phyloP scores from a whole-genome alignment of 1,139 yeast genomes.

The Kurtzmaniella natalensis region DNA sequence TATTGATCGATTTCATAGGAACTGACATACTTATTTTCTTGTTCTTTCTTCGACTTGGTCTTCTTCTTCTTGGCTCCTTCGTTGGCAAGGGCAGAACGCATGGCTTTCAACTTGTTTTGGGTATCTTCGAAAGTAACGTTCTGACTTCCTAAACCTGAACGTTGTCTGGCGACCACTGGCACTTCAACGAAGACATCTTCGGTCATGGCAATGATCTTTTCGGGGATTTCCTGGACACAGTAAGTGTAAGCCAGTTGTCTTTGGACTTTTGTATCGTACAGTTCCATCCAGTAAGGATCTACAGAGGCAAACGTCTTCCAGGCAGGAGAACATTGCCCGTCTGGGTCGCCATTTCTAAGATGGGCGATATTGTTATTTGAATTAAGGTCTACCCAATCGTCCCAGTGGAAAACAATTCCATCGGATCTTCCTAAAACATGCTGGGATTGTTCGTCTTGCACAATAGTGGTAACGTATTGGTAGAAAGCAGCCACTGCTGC shows the following conservation, averaged over 20 bases:
- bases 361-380: constrained; percentile 16
- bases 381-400: constrained; percentile 36
- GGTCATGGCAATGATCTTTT: constrained; percentile 21
- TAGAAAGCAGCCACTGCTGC: constrained; percentile 9
- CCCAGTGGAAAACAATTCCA: constrained; percentile 39
- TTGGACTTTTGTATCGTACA: constrained; percentile 28
- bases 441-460: constrained; percentile 1
- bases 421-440: constrained; percentile 12
- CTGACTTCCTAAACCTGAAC: constrained; percentile 16
- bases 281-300: constrained; percentile 34
- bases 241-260: constrained; percentile 35
- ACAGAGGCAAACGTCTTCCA: constrained; percentile 24
- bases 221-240: constrained; percentile 30
- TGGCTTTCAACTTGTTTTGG: not conserved
- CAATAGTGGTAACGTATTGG: not conserved
- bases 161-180: constrained; percentile 25
- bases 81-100: not conserved
- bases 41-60: too few relatives aligned
- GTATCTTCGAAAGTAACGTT: too few relatives aligned
- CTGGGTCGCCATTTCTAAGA: constrained; percentile 17
- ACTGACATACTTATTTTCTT: too few relatives aligned
- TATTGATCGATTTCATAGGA: too few relatives aligned
- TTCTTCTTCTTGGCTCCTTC: not conserved
- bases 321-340: constrained; percentile 22
- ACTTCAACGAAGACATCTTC: constrained; percentile 25